Evolutionary conservation across 2,329 filamentous ascomycete species (phyloP).

Genomic region (Penicillium sp.): DNA sequence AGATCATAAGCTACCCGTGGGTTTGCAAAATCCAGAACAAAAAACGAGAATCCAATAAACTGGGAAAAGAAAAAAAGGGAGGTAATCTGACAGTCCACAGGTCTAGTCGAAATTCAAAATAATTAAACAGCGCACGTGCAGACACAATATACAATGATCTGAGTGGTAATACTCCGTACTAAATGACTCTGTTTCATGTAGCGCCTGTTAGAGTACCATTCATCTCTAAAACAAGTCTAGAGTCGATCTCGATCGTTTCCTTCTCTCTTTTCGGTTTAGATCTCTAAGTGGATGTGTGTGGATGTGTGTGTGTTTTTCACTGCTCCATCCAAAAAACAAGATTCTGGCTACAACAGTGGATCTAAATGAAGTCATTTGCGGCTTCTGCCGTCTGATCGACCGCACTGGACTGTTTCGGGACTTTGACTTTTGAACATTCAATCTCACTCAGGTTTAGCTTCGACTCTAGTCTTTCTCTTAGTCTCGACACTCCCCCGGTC

Average conservation of each 20-base stretch:
- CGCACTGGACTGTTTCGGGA: conserved; percentile 2
- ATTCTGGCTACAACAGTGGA: conserved; percentile 16
- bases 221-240: background rate
- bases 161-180: background rate
- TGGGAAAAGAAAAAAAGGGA: background rate
- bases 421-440: background rate
- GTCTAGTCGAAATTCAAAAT: background rate
- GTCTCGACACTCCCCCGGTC: background rate
- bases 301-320: background rate
- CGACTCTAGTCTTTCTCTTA: background rate
- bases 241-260: conserved; percentile 1
- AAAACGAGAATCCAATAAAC: background rate
- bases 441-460: background rate
- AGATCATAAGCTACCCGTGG: background rate
- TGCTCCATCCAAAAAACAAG: conserved; percentile 16
- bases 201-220: background rate
- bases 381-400: conserved; percentile 21
- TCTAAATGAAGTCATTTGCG: conserved; percentile 23
- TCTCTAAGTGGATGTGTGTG: background rate
- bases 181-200: conserved; percentile 5
- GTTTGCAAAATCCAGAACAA: background rate
- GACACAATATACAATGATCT: too few species aligned
- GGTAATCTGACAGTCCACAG: background rate
- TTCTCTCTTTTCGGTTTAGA: background rate
- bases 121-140: too few species aligned